phyloP scores from a whole-genome alignment of 306 rosid species.

The Betula pendula region DNA sequence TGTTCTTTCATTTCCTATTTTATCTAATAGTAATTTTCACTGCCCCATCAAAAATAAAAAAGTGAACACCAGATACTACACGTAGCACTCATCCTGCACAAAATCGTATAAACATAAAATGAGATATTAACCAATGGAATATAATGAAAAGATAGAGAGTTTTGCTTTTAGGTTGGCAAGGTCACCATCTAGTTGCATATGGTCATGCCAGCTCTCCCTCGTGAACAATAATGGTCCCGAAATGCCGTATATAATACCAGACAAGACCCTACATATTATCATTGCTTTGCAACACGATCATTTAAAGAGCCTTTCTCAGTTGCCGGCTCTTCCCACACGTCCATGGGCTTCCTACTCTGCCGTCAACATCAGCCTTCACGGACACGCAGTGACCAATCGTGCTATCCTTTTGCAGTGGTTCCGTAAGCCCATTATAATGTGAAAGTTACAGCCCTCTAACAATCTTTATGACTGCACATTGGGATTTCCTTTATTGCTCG shows the following conservation, averaged over 20 bases:
- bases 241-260: background rate
- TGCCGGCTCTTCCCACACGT: slow-evolving; percentile 7
- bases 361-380: slow-evolving; percentile 41
- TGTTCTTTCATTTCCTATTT: too few relatives aligned
- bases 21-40: too few relatives aligned
- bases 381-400: slow-evolving; percentile 18
- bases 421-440: background rate
- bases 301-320: background rate
- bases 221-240: slow-evolving; percentile 51
- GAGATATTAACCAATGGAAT: background rate
- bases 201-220: slow-evolving; percentile 27
- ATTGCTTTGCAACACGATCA: background rate
- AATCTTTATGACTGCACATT: background rate
- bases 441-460: background rate
- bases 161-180: background rate
- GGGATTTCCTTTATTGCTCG: background rate
- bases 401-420: slow-evolving; percentile 1
- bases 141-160: background rate
- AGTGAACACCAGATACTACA: too few relatives aligned
- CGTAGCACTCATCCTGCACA: too few relatives aligned
- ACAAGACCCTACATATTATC: too few relatives aligned
- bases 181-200: slow-evolving; percentile 12
- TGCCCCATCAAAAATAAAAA: too few relatives aligned
- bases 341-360: slow-evolving; percentile 19
- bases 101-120: background rate